Percentiles rank a stretch among this genome's conserved stretches.
These are phyloP conservation scores for Podospora anserina DNA, from an alignment of 495 filamentous ascomycete species.

Conservation along the genomic window DNA sequence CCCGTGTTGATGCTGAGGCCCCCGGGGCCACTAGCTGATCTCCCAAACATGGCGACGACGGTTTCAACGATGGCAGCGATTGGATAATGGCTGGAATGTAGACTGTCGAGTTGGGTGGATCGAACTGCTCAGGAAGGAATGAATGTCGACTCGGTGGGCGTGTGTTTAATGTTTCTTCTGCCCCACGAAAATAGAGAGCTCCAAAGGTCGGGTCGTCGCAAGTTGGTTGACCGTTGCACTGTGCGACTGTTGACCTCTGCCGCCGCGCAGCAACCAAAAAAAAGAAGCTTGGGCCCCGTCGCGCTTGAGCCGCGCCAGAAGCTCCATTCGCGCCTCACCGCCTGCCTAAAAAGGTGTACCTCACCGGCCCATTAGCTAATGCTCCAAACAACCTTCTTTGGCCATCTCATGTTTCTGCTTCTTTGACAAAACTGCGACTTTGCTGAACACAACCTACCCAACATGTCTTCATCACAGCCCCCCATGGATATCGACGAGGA, in stretches of 20 bases:
- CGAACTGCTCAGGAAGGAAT: neutral
- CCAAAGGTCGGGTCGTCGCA: slow-evolving; percentile 12
- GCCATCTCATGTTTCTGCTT: neutral
- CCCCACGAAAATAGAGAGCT: slow-evolving; percentile 16
- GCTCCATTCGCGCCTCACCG: slow-evolving; percentile 24
- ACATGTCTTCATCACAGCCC: neutral
- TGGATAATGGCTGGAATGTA: slow-evolving; percentile 10
- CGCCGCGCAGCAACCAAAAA: neutral
- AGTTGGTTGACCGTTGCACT: neutral
- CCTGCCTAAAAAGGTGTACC: slow-evolving; percentile 23
- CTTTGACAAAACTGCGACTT: neutral
- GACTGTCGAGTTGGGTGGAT: neutral
- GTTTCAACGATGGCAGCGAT: slow-evolving; percentile 11
- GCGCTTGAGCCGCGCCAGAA: slow-evolving; percentile 11
- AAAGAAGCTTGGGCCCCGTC: slow-evolving; percentile 19
- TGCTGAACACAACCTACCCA: neutral
- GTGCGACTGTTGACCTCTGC: neutral
- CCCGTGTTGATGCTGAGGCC: slow-evolving; percentile 78
- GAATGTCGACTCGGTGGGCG: neutral
- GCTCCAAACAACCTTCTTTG: slow-evolving; percentile 8
- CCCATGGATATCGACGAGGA: slow-evolving; percentile 68
- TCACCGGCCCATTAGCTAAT: slow-evolving; percentile 27
- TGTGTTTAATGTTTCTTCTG: slow-evolving; percentile 18
- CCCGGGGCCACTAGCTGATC: slow-evolving; percentile 63
- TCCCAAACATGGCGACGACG: slow-evolving; percentile 44